Conservation (phyloP, 2,329 filamentous ascomycete species). For the Arthroderma uncinatum region DNA sequence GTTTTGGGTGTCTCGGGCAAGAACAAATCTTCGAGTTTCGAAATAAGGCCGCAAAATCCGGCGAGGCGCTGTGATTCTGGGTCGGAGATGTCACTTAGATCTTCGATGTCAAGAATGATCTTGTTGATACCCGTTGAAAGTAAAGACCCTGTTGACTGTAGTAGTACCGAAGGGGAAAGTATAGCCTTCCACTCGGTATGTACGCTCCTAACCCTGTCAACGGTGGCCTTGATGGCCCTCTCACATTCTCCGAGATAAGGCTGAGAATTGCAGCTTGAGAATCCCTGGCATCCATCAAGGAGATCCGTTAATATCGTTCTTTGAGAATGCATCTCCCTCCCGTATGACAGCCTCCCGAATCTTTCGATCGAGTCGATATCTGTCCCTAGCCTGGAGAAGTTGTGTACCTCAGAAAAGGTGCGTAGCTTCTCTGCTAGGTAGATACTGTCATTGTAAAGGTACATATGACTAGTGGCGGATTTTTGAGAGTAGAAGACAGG, state of each 20-base stretch:
- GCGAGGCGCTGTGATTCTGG: conserved; percentile 51
- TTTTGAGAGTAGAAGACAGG: conserved; percentile 37
- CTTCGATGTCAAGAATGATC: conserved; percentile 51
- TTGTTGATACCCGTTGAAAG: conserved; percentile 48
- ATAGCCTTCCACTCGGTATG: conserved; percentile 47
- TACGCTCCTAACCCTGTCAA: conserved; percentile 47
- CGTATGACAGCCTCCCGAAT: conserved; percentile 51
- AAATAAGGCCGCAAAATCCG: conserved; percentile 45
- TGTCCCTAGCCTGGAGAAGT: conserved; percentile 39
- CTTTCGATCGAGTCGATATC: conserved; percentile 47
- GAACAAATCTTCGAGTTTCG: conserved; percentile 48
- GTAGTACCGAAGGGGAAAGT: conserved; percentile 47
- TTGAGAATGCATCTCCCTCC: conserved; percentile 54
- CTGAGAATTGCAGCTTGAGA: conserved; percentile 47
- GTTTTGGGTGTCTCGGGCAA: conserved; percentile 32
- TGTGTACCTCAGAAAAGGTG: conserved; percentile 37
- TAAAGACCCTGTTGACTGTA: conserved; percentile 52
- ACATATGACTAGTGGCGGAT: conserved; percentile 46
- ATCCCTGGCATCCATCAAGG: conserved; percentile 53
- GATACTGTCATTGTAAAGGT: conserved; percentile 54
- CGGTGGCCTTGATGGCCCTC: conserved; percentile 46
- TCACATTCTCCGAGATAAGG: conserved; percentile 52
- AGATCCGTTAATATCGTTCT: conserved; percentile 51
- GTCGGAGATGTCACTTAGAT: conserved; percentile 53
- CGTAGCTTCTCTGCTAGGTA: conserved; percentile 47